Base-by-base conservation (phyloP, 805 yeast genomes). In the Candida sithepensis region DNA sequence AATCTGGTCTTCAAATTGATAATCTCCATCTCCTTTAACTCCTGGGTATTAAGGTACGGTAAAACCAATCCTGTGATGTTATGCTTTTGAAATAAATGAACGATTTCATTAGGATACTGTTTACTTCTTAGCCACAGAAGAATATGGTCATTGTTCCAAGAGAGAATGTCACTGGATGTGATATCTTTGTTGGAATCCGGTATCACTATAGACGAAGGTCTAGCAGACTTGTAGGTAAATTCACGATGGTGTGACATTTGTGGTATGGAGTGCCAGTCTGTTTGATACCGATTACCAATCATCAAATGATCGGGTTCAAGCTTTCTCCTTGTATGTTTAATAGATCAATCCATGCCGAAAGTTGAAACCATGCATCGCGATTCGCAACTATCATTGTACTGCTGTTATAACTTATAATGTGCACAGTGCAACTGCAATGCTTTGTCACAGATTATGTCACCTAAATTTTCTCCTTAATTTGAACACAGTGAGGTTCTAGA, bases 1-100 rank as follows among this genome's bases (percentile, higher is more conserved):
- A 91, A 70, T 23, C 96, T 72, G 18, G 77, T 75, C 26, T 76
- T 74, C 28, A 85, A 61, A 30, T 72, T 68, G 5, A 51, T 47
- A 1, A 86, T 74, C 2, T 91, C 95, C 59, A 92, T 68, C 45
- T 90, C 96, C 50, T 73, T 71, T 39, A 91, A 76, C 60, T 89
- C 94, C 8, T 77, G 79, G 12, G 86, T 78, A 28, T 81, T 79
- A 43, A 91, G 69, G 51, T 79, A 82, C 2, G 88, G 81, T 44
- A 92, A 68, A 3, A 86, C 73, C 26, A 85, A 78, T 1, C 96
- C 96, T 3, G 84, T 81, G 43, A 88, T 78, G 55, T 82, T 82
- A 64, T 88, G 78, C 2, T 71, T 73, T 22, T 72, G 66, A 59
- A 84, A 82, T 23, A 50, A 42, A 21, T 55, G 65, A 20, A 65